Evolutionary conservation across 768 basidiomycete species (phyloP).

Genomic region (Baorangia bicolor): DNA sequence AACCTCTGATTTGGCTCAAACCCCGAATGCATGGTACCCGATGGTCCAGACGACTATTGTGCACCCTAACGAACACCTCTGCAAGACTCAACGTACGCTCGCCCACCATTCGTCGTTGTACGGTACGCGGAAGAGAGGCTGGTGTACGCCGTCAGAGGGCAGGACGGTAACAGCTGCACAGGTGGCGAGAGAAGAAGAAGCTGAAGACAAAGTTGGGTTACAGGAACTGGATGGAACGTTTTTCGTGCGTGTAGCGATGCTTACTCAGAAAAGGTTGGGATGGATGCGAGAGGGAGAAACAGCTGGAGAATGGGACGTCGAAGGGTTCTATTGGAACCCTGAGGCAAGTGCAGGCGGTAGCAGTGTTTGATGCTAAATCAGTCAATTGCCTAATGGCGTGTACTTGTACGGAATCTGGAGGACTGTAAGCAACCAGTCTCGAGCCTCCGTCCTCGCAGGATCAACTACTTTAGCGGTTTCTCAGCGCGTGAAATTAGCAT

Average conservation of each 20-base stretch:
- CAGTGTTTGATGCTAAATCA: not conserved
- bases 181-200: slow-evolving; percentile 21
- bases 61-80: slow-evolving; percentile 57
- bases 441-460: no score
- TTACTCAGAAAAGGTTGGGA: slow-evolving; percentile 44
- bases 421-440: no score
- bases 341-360: not conserved
- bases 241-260: slow-evolving; percentile 54
- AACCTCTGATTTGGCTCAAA: slow-evolving; percentile 35
- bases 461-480: no score
- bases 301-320: slow-evolving; percentile 21
- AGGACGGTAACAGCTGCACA: slow-evolving; percentile 20
- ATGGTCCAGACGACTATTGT: slow-evolving; percentile 51
- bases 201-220: slow-evolving; percentile 25
- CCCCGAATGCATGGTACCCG: slow-evolving; percentile 58
- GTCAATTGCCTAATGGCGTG: no score
- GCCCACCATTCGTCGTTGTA: slow-evolving; percentile 44
- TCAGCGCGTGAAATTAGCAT: no score
- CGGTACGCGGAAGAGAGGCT: slow-evolving; percentile 37
- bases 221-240: slow-evolving; percentile 56
- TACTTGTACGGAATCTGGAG: no score
- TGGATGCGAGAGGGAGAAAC: slow-evolving; percentile 42
- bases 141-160: slow-evolving; percentile 13
- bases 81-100: slow-evolving; percentile 49
- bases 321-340: slow-evolving; percentile 17